Conservation (phyloP, 1,139 yeast species). For the Arxiozyma heterogenica region DNA sequence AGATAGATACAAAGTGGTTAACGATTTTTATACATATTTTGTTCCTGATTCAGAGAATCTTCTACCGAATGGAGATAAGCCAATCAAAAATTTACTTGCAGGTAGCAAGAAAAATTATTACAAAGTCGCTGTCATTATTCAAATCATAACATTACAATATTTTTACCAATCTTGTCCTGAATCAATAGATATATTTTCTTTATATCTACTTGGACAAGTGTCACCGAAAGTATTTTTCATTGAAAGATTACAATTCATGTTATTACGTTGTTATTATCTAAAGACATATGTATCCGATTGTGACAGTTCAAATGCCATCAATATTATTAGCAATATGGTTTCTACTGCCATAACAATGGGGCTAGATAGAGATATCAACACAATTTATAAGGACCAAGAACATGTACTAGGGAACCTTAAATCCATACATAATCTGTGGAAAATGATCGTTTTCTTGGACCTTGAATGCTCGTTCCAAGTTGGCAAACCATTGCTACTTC, state of each 20-base stretch:
- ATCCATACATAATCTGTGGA: constrained; percentile 25
- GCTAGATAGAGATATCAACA: constrained; percentile 25
- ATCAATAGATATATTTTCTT: constrained; percentile 12
- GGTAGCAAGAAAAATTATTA: constrained; percentile 18
- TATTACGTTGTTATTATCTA: constrained; percentile 21
- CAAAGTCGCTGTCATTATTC: constrained; percentile 20
- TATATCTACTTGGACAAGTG: constrained; percentile 15
- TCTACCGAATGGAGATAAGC: constrained; percentile 6
- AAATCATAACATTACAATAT: constrained; percentile 15
- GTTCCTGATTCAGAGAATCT: constrained; percentile 5
- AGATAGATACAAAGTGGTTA: constrained; percentile 17
- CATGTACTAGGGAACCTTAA: constrained; percentile 15
- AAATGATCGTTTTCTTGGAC: constrained; percentile 24
- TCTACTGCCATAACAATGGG: constrained; percentile 28
- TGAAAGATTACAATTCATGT: constrained; percentile 23
- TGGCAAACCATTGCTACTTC: constrained; percentile 22
- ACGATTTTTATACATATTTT: constrained; percentile 16
- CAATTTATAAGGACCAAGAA: constrained; percentile 17
- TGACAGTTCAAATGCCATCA: constrained; percentile 22
- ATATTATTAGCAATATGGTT: constrained; percentile 17
- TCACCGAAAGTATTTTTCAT: constrained; percentile 18
- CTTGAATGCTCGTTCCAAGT: constrained; percentile 21
- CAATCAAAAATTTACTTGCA: constrained; percentile 9
- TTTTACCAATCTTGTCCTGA: constrained; percentile 14
- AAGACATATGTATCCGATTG: constrained; percentile 19